Percentiles rank a stretch among this genome's conserved stretches.
Conservation (phyloP, 169 alveolate genomes). For the Perkinsus marinus region DNA sequence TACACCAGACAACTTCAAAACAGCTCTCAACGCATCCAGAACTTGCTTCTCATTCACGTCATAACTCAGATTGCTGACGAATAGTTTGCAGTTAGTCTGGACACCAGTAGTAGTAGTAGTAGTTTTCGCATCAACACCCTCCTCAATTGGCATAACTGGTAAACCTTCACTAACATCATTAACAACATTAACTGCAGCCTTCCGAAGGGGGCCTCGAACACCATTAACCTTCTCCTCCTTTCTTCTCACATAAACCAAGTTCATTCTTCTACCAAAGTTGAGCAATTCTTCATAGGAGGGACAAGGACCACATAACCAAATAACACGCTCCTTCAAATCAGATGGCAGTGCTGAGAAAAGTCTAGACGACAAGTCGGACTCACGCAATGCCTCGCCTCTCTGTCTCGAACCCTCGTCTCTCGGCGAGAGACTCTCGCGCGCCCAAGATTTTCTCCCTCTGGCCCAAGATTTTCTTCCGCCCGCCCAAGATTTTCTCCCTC, state of each 20-base stretch:
- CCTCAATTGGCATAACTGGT: not conserved
- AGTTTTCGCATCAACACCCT: too few relatives aligned
- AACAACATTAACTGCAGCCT: not conserved
- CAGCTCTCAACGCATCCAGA: not conserved
- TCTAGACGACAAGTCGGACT: too few relatives aligned
- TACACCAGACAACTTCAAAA: not conserved
- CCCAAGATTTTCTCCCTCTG: too few relatives aligned
- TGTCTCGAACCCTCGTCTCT: too few relatives aligned
- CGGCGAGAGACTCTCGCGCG: too few relatives aligned
- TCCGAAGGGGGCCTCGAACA: not conserved
- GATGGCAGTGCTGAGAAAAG: too few relatives aligned
- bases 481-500: too few relatives aligned
- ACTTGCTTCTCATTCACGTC: not conserved
- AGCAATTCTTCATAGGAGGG: not conserved
- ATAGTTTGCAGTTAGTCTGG: not conserved
- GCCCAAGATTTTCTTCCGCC: too few relatives aligned
- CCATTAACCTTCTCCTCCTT: not conserved
- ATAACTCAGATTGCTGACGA: not conserved
- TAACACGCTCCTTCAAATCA: too few relatives aligned
- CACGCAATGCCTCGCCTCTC: too few relatives aligned
- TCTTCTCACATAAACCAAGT: not conserved
- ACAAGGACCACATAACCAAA: too few relatives aligned
- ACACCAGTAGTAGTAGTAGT: not conserved
- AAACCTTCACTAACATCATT: not conserved
- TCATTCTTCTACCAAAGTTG: not conserved